Base-by-base conservation (phyloP, 2,329 filamentous ascomycete species). In the Septoria petroselini region DNA sequence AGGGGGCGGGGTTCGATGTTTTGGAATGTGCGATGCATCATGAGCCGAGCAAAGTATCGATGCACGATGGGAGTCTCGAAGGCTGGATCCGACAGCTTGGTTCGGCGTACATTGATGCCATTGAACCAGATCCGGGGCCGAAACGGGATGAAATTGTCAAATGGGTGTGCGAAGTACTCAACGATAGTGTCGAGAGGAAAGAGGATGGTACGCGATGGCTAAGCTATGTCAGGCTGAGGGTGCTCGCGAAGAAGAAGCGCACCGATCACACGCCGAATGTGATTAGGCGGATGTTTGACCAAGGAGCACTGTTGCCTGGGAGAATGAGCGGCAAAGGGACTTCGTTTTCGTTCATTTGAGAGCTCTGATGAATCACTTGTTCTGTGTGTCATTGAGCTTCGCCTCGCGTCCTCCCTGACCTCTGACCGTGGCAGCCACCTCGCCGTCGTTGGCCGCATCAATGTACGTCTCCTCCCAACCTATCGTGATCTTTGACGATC, bases 1-100 rank as follows among this genome's bases (percentile, higher is more conserved):
- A 67, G 43, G 52, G 62, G 4, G 60, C 65, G 2, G 74, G 73
- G 0, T 76, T 77, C 41, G 59, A 61, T 21, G 71, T 76, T 53
- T 61, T 71, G 18, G 66, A 69, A 41, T 72, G 73, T 5, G 83
- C 88, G 70, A 64, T 74, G 12, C 82, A 85, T 69, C 85, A 82
- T 71, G 69, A 85, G 43, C 81, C 83, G n/a, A 88, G 84, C 15
- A 72, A 65, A 49, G 56, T 75, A 29, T 75, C 69, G 18, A 72
- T 52, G 17, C 37, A 41, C n/a, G 38, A 52, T 21, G 43, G 77
- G 53, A 68, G 65, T 1, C 70, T 87, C 11, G 77, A 80, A 48
- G 84, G 81, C 1, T 88, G 84, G 84, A 71, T 85, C 18, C 70
- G 78, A 58, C 65, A 87, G 49, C 82, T 87, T 74, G 82, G 77